Conservation (phyloP, 371 early-diverging fungal species). For the Coemansia sp. region DNA sequence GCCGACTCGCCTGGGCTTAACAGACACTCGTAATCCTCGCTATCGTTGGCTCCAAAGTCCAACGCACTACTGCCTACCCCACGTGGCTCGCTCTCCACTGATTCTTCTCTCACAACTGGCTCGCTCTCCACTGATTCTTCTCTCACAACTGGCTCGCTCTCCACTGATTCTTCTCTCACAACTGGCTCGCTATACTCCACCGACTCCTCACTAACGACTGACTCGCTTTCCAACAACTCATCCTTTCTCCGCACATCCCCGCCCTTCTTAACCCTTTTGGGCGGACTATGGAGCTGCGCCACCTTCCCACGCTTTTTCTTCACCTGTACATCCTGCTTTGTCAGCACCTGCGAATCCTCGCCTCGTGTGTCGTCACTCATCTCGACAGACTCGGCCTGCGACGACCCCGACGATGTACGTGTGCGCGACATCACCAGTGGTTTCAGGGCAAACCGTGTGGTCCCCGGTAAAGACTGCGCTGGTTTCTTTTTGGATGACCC, state of each 20-base stretch:
- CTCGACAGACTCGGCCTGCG: constrained; percentile 44
- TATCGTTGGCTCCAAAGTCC: not conserved
- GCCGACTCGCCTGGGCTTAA: constrained; percentile 16
- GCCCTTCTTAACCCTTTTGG: not conserved
- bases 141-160: not conserved
- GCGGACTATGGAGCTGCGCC: constrained; percentile 6
- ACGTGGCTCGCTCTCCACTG: not conserved
- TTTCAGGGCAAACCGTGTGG: not conserved
- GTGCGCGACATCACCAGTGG: not conserved
- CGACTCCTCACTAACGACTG: not conserved
- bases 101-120: not conserved
- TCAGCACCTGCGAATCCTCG: not conserved
- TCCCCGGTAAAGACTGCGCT: constrained; percentile 1
- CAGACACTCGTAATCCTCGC: constrained; percentile 32
- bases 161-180: not conserved
- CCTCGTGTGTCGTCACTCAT: constrained; percentile 26
- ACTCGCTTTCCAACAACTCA: not conserved
- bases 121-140: not conserved
- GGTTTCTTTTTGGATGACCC: not conserved
- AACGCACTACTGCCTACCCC: not conserved
- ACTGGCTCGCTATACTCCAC: not conserved
- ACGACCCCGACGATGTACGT: constrained; percentile 7
- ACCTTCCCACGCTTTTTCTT: not conserved
- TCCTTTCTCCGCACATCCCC: not conserved
- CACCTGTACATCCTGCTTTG: not conserved